Percentiles rank a stretch among this genome's conserved stretches.
Evolutionary conservation across 306 rosid genomes (phyloP).

Genomic region (Echinosophora koreensis): DNA sequence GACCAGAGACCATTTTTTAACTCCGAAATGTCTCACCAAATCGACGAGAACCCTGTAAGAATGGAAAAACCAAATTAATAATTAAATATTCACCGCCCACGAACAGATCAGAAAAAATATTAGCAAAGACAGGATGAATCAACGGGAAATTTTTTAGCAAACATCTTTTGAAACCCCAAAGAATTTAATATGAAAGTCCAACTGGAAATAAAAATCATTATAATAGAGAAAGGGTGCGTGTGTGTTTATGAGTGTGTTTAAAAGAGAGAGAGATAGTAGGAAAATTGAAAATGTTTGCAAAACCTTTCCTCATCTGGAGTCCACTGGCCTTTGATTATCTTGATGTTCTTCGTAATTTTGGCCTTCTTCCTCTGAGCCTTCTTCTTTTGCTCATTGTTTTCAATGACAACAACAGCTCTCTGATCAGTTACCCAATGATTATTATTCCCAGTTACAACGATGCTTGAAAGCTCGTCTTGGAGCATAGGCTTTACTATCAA

Average conservation of each 20-base stretch:
- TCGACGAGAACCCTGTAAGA: conserved; percentile 54
- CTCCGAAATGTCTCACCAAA: conserved; percentile 60
- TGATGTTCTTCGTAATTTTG: conserved; percentile 17
- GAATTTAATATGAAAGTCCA: not conserved
- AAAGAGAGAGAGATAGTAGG: too few species aligned
- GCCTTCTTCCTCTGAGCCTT: not conserved
- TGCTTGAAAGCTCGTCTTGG: conserved; percentile 20
- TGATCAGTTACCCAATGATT: not conserved
- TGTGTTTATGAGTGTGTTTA: too few species aligned
- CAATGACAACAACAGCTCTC: not conserved
- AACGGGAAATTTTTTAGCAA: not conserved
- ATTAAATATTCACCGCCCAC: not conserved
- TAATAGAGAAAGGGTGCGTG: too few species aligned
- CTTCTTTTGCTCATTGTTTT: not conserved
- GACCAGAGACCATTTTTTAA: conserved; percentile 71
- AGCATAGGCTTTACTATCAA: not conserved
- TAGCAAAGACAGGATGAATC: not conserved
- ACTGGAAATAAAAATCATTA: not conserved
- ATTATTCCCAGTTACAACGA: not conserved
- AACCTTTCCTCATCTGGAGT: conserved; percentile 70
- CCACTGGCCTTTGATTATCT: conserved; percentile 77
- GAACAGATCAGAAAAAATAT: not conserved
- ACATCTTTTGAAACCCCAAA: not conserved
- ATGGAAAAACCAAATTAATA: not conserved
- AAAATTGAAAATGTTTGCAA: not conserved